Conservation (phyloP, 352 stramenopile genomes). For the Globisporangium irregulare region DNA sequence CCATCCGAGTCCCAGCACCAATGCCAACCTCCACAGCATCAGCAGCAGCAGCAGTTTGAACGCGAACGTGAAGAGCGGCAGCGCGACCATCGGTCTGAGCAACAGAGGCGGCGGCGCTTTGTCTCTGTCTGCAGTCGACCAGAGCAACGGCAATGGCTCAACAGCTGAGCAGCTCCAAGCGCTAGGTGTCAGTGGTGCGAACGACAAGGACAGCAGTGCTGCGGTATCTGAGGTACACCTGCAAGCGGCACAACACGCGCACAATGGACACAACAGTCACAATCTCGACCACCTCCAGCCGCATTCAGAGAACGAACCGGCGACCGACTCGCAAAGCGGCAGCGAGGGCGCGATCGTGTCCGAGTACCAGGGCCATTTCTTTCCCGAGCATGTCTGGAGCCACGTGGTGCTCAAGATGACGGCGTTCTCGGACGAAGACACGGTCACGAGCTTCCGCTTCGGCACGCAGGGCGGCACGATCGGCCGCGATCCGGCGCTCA, state of each 20-base stretch:
- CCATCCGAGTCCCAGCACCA: constrained; percentile 11
- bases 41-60: neutral
- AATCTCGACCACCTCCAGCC: neutral
- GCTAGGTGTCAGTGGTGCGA: neutral
- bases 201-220: neutral
- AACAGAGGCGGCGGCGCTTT: neutral
- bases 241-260: neutral
- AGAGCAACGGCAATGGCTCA: neutral
- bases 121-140: neutral
- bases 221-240: neutral
- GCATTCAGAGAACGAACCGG: neutral
- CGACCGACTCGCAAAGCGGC: constrained; percentile 4
- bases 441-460: constrained; percentile 75
- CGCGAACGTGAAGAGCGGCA: neutral
- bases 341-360: constrained; percentile 9
- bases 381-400: constrained; percentile 49
- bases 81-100: neutral
- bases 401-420: constrained; percentile 86
- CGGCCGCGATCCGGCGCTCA: constrained; percentile 36
- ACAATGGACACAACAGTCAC: neutral
- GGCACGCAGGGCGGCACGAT: constrained; percentile 46
- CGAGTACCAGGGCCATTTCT: constrained; percentile 25
- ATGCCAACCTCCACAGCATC: neutral
- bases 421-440: constrained; percentile 68
- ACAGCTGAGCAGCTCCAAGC: neutral